These are phyloP conservation scores for Cadophora gregata DNA, from an alignment of 2,329 filamentous ascomycete genomes.

Conservation along the genomic window DNA sequence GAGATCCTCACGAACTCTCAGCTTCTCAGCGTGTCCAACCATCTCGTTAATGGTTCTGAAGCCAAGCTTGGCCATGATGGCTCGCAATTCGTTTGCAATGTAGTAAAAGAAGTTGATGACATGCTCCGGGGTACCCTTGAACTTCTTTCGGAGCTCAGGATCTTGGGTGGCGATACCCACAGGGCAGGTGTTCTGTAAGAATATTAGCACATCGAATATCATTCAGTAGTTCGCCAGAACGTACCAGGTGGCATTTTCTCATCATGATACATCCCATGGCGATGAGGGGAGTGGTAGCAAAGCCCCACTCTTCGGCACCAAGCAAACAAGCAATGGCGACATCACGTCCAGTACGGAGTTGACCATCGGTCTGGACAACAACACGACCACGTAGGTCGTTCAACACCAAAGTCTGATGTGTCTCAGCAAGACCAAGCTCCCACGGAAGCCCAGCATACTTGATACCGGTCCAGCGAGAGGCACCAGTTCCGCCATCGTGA, in stretches of 20 bases:
- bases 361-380: constrained; percentile 94
- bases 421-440: constrained; percentile 96
- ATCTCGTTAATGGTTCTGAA: constrained; percentile 97
- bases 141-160: constrained; percentile 92
- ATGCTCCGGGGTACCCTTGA: constrained; percentile 89
- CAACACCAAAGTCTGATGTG: constrained; percentile 92
- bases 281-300: constrained; percentile 92
- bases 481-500: constrained; percentile 95
- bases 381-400: constrained; percentile 96
- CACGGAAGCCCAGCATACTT: constrained; percentile 97
- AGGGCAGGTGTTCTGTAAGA: constrained; percentile 87
- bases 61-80: constrained; percentile 95
- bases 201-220: too few relatives aligned
- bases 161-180: constrained; percentile 97
- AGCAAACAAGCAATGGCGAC: constrained; percentile 93
- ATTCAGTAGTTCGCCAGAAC: too few relatives aligned
- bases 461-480: constrained; percentile 97
- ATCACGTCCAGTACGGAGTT: constrained; percentile 90
- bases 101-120: constrained; percentile 98
- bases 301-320: constrained; percentile 98
- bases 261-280: constrained; percentile 98
- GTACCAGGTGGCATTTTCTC: constrained; percentile 64
- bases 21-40: constrained; percentile 88
- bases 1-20: constrained; percentile 87
- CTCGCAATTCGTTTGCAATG: constrained; percentile 91